Conservation (phyloP, 768 basidiomycete species). For the Boletus coccyginus region DNA sequence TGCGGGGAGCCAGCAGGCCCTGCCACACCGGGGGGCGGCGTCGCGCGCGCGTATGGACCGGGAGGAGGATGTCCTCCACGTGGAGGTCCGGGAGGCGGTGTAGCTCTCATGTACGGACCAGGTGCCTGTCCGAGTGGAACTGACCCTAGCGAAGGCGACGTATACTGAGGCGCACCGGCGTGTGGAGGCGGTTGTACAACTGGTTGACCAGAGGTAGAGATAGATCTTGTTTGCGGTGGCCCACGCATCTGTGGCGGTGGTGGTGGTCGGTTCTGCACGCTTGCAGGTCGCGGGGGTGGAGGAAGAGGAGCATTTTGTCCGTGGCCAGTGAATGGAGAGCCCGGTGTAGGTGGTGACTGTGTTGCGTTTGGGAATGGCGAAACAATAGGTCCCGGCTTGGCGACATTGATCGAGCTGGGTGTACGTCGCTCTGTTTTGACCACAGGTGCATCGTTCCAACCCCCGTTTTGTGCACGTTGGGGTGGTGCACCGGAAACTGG, state of each 20-base stretch:
- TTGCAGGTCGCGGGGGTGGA: conserved; percentile 54
- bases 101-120: conserved; percentile 37
- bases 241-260: conserved; percentile 40
- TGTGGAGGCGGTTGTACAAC: conserved; percentile 42
- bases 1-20: conserved; percentile 27
- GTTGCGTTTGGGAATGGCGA: conserved; percentile 82
- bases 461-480: conserved; percentile 66
- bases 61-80: conserved; percentile 31
- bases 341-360: conserved; percentile 44
- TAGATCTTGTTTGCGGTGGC: conserved; percentile 30
- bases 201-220: conserved; percentile 28
- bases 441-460: conserved; percentile 89
- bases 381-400: conserved; percentile 72
- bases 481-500: conserved; percentile 48
- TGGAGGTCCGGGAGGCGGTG: conserved; percentile 41
- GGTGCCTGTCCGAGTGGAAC: conserved; percentile 29
- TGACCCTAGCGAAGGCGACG: conserved; percentile 27
- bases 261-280: conserved; percentile 43
- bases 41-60: conserved; percentile 37
- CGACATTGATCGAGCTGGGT: conserved; percentile 45
- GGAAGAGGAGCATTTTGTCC: conserved; percentile 33
- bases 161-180: conserved; percentile 30
- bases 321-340: conserved; percentile 44
- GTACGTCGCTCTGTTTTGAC: conserved; percentile 45
- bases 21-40: conserved; percentile 40